Percentiles rank a stretch among this genome's conserved stretches.
phyloP scores from a whole-genome alignment of 2,329 filamentous ascomycete species.

The Claviceps sp. region DNA sequence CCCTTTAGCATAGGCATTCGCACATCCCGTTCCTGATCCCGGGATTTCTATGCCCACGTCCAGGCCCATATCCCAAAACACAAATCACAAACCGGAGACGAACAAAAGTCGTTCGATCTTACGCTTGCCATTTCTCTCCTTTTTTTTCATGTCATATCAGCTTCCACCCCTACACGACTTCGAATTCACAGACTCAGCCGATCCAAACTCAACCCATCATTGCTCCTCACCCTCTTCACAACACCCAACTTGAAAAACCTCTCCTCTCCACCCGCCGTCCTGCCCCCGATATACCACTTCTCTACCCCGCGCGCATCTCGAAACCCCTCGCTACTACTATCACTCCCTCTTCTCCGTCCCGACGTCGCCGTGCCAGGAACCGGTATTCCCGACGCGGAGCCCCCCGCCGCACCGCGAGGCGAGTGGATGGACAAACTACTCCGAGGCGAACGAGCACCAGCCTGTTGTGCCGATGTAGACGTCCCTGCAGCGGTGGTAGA shows the following conservation, averaged over 20 bases:
- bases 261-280: conserved; percentile 65
- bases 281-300: conserved; percentile 71
- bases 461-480: conserved; percentile 11
- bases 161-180: conserved; percentile 12
- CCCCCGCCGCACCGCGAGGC: conserved; percentile 10
- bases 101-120: not conserved
- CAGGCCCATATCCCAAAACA: not conserved
- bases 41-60: not conserved
- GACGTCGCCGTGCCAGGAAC: conserved; percentile 28
- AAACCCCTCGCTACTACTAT: conserved; percentile 65
- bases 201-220: conserved; percentile 62
- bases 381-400: conserved; percentile 12
- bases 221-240: conserved; percentile 57
- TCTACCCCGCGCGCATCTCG: conserved; percentile 58
- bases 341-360: conserved; percentile 49
- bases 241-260: conserved; percentile 71
- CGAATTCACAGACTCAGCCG: conserved; percentile 55
- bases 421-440: conserved; percentile 18
- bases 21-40: not conserved
- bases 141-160: no score
- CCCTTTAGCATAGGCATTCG: not conserved
- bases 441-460: conserved; percentile 15
- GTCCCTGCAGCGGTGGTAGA: conserved; percentile 13
- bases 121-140: not conserved
- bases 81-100: not conserved